Conservation (phyloP, 1,139 yeast genomes). For the Yamadazyma spencermartinsiae region DNA sequence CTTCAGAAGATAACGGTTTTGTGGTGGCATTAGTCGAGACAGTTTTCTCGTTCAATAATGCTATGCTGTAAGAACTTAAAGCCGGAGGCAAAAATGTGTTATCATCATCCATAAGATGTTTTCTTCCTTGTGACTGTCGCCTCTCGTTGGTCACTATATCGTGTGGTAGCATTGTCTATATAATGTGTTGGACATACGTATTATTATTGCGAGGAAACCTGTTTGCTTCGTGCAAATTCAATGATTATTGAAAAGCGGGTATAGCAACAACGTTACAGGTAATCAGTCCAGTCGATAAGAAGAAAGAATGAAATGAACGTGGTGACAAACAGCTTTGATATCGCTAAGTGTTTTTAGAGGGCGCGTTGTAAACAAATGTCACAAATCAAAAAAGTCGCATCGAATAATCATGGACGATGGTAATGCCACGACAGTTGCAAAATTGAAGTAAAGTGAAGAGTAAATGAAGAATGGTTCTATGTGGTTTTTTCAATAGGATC, state of each 20-base stretch:
- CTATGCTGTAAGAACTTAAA: constrained; percentile 56
- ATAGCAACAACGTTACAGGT: too few relatives aligned
- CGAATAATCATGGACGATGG: constrained; percentile 1
- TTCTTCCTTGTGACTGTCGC: constrained; percentile 9
- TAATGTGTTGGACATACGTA: neutral
- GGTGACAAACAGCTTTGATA: too few relatives aligned
- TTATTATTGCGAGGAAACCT: neutral
- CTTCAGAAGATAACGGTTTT: constrained; percentile 11
- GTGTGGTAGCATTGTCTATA: neutral
- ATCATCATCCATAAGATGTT: constrained; percentile 46
- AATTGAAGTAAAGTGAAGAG: too few relatives aligned
- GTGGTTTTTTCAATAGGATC: too few relatives aligned
- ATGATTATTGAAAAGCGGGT: too few relatives aligned
- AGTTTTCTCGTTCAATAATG: constrained; percentile 30
- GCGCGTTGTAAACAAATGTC: constrained; percentile 15
- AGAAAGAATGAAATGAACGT: too few relatives aligned
- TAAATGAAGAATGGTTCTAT: neutral
- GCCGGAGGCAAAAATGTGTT: constrained; percentile 63
- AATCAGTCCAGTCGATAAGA: too few relatives aligned
- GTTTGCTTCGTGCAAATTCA: too few relatives aligned
- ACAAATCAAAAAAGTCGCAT: constrained; percentile 17
- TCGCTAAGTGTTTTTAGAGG: neutral
- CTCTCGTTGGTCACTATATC: constrained; percentile 6
- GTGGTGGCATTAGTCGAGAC: constrained; percentile 2
- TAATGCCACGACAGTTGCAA: too few relatives aligned